Percentiles rank a stretch among this genome's conserved stretches.
phyloP scores from a whole-genome alignment of 257 asterid species.

The Euphrasia confusa region DNA sequence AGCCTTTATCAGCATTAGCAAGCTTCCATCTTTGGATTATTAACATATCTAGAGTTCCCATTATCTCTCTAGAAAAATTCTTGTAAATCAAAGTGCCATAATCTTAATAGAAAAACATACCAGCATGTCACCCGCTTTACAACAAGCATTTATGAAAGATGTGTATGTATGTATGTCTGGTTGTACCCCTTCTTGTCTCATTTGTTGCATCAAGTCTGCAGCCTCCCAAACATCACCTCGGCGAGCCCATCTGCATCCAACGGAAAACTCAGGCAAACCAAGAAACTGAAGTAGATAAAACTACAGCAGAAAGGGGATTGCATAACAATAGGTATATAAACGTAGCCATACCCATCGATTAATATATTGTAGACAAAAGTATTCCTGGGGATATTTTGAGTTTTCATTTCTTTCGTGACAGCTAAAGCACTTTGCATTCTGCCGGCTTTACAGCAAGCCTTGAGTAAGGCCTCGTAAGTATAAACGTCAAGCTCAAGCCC shows the following conservation, averaged over 20 bases:
- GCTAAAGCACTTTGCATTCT: conserved; percentile 99
- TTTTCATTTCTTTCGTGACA: conserved; percentile 85
- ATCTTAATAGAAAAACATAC: conserved; percentile 33
- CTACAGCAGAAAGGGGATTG: background rate
- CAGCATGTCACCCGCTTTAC: conserved; percentile 98
- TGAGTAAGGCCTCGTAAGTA: conserved; percentile 89
- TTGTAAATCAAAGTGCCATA: background rate
- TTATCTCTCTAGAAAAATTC: background rate
- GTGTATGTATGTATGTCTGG: conserved; percentile 98
- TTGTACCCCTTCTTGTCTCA: conserved; percentile 83
- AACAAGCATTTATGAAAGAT: conserved; percentile 86
- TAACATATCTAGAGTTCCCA: background rate
- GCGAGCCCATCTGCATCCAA: conserved; percentile 82
- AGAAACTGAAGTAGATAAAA: conserved; percentile 5
- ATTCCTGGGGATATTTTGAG: conserved; percentile 71
- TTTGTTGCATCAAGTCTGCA: conserved; percentile 96
- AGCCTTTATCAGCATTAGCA: background rate
- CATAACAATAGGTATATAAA: conserved; percentile 11
- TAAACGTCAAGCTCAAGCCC: conserved; percentile 89
- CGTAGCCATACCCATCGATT: conserved; percentile 73
- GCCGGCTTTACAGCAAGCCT: conserved; percentile 98
- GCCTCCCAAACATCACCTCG: conserved; percentile 99
- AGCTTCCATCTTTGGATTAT: background rate
- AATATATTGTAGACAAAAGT: conserved; percentile 88
- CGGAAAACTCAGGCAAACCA: background rate